Evolutionary conservation across 805 yeast species (phyloP).

Genomic region (Vanderwaltozyma tropicalis): DNA sequence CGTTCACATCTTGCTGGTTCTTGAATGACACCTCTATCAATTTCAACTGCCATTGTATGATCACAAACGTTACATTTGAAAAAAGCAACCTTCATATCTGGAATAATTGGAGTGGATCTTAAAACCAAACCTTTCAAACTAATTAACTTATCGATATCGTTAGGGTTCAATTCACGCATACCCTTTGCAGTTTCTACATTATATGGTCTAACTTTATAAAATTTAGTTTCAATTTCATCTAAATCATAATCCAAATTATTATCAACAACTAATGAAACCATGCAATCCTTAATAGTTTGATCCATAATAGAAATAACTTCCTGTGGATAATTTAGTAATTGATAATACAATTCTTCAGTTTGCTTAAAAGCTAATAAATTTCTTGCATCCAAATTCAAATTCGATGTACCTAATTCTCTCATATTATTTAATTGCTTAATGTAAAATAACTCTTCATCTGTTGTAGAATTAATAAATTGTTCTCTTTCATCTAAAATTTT

Average conservation of each 20-base stretch:
- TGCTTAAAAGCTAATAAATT: slow-evolving; percentile 68
- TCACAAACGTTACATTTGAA: slow-evolving; percentile 93
- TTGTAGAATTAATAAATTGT: slow-evolving; percentile 32
- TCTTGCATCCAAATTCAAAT: slow-evolving; percentile 73
- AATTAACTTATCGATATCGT: slow-evolving; percentile 87
- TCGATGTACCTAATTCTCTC: slow-evolving; percentile 69
- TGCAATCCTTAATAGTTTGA: slow-evolving; percentile 82
- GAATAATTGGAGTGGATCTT: slow-evolving; percentile 82
- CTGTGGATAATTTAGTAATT: slow-evolving; percentile 85
- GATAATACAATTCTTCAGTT: slow-evolving; percentile 72
- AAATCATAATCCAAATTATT: slow-evolving; percentile 39
- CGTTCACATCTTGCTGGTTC: slow-evolving; percentile 95
- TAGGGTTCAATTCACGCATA: slow-evolving; percentile 88
- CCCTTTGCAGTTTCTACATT: slow-evolving; percentile 67
- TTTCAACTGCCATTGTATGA: slow-evolving; percentile 83
- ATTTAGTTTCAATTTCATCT: slow-evolving; percentile 63
- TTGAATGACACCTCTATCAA: slow-evolving; percentile 87
- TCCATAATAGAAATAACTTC: slow-evolving; percentile 97
- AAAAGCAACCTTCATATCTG: slow-evolving; percentile 96
- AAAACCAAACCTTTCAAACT: slow-evolving; percentile 83
- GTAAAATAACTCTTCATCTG: slow-evolving; percentile 67
- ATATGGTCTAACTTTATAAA: slow-evolving; percentile 83
- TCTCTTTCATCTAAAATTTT: slow-evolving; percentile 33
- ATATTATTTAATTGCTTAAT: slow-evolving; percentile 62
- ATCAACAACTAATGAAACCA: slow-evolving; percentile 63